Base-by-base conservation (phyloP, 495 filamentous ascomycete species). In the Aspergillus steynii region DNA sequence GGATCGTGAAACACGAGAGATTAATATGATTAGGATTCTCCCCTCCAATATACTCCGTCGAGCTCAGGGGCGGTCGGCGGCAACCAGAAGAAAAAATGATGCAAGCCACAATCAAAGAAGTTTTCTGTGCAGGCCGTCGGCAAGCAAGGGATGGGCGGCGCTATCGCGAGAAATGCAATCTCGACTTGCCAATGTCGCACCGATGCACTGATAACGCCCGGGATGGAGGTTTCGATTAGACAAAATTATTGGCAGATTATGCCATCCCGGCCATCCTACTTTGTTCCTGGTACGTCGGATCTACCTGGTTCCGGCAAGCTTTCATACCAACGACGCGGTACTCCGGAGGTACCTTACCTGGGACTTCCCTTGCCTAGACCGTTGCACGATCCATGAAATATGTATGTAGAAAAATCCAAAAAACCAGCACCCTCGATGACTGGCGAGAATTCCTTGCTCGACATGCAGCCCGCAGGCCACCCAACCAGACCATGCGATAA, bases 1-100 rank as follows among this genome's bases (percentile, higher is more conserved):
- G 25, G 48, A 50, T 50, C 46, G 55, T 57, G 55, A 57, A 50
- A 50, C 48, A 50, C 48, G 48, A 50, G 48, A 50, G 5, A 14
- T 27, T 50, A 50, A n/a, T 50, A 26, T 20, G 20, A 5, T 2
- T n/a, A 20, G 47, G 47, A 12, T 20, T 34, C 12, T 42, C 37
- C 2, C 34, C 34, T 7, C 31, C 31, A 42, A 42, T 42, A 49
- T 49, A 32, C 31, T 32, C 31, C 31, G 31, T 32, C 3, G 31
- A 42, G 9, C 9, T 42, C 37, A 42, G 37, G 37, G 37, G 37
- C 37, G 37, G 9, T 10, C 37, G 37, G 37, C 37, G 37, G 37
- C 37, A 42, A 42, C 1, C 3, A 42, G 3, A 14, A 14, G 9
- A 42, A 42, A 42, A 1, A 8, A 42, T 8, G 37, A 42, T 42